Percentiles rank a stretch among this genome's conserved stretches.
Evolutionary conservation across 140 eudicot species (phyloP).

Genomic region (Anethum foeniculum): DNA sequence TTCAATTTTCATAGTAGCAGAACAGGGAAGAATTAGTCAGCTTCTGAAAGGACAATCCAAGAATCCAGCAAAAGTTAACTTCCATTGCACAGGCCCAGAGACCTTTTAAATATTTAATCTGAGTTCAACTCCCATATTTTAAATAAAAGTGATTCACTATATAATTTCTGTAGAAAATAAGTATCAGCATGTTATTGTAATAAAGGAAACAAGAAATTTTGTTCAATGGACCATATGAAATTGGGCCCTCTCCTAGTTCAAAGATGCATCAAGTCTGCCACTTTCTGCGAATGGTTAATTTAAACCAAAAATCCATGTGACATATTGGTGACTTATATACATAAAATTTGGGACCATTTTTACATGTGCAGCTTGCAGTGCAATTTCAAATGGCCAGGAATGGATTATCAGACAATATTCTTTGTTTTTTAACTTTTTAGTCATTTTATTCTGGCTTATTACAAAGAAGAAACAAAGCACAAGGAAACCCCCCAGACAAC

Average conservation of each 20-base stretch:
- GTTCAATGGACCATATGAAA: background rate
- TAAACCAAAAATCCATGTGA: constrained; percentile 10
- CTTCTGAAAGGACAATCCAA: background rate
- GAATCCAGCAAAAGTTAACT: background rate
- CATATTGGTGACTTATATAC: background rate
- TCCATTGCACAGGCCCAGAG: background rate
- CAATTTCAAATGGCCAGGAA: constrained; percentile 6
- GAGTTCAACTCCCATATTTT: background rate
- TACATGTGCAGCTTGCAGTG: constrained; percentile 7
- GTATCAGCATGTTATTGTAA: background rate
- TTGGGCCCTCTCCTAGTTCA: background rate
- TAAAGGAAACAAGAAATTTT: background rate
- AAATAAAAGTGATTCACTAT: background rate
- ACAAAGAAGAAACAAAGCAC: background rate
- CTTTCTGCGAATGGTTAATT: constrained; percentile 4
- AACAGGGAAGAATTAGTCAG: background rate
- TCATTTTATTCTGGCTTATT: background rate
- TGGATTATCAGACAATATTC: background rate
- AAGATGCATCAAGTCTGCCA: constrained; percentile 1
- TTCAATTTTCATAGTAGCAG: background rate
- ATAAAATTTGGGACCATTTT: constrained; percentile 7
- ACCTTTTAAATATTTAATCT: background rate
- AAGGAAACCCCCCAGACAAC: background rate
- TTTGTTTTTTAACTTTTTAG: background rate
- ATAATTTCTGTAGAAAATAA: background rate